These are phyloP conservation scores for Geosiphon pyriformis DNA, from an alignment of 192 early-diverging fungal genomes.

Conservation along the genomic window DNA sequence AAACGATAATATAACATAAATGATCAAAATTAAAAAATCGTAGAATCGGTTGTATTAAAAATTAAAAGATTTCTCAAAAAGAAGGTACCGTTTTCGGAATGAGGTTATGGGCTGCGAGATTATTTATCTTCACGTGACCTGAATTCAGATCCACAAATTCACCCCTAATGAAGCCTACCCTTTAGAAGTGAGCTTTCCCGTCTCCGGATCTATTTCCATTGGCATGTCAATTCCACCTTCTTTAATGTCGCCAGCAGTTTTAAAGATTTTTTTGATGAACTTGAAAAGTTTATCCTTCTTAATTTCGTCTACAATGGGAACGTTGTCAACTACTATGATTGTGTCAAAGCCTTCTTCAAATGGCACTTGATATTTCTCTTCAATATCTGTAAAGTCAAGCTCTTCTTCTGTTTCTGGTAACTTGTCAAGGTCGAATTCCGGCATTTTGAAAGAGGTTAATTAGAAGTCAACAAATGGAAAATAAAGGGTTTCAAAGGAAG, in stretches of 20 bases:
- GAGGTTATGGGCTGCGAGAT: no score
- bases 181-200: constrained; percentile 69
- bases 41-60: no score
- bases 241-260: constrained; percentile 69
- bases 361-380: constrained; percentile 64
- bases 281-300: constrained; percentile 83
- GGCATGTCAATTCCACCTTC: constrained; percentile 87
- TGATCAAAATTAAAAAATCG: no score
- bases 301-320: constrained; percentile 77
- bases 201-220: constrained; percentile 52
- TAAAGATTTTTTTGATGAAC: constrained; percentile 74
- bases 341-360: constrained; percentile 72
- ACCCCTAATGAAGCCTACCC: no score
- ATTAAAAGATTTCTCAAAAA: no score
- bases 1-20: no score
- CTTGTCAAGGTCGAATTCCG: constrained; percentile 52
- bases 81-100: no score
- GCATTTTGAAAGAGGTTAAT: constrained; percentile 30
- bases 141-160: no score
- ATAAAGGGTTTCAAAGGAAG: no score
- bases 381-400: constrained; percentile 91
- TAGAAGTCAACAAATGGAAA: no score
- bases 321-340: constrained; percentile 89
- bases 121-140: no score
- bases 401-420: constrained; percentile 67